Conservation (phyloP, 805 yeast species). For the Starmerella powellii region DNA sequence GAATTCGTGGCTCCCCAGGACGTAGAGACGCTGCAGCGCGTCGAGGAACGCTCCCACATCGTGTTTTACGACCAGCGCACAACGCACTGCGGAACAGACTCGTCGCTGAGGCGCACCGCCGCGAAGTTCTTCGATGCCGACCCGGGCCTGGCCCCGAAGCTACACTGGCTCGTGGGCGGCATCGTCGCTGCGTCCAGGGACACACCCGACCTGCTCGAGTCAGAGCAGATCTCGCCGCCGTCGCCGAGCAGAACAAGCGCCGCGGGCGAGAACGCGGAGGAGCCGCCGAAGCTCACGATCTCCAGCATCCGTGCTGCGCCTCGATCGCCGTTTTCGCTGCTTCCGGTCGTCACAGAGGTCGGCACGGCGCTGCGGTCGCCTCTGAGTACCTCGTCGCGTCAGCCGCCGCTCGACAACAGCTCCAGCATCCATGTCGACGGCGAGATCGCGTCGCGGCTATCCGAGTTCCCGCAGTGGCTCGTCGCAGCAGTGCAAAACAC, state of each 20-base stretch:
- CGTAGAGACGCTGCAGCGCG: slow-evolving; percentile 21
- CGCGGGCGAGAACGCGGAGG: not conserved
- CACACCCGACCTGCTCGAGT: slow-evolving; percentile 9
- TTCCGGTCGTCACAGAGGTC: slow-evolving; percentile 14
- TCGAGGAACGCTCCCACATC: slow-evolving; percentile 15
- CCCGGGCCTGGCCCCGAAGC: slow-evolving; percentile 1
- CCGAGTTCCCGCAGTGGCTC: slow-evolving; percentile 46
- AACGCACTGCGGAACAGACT: slow-evolving; percentile 4
- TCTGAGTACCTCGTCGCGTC: slow-evolving; percentile 8
- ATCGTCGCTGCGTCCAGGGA: slow-evolving; percentile 8
- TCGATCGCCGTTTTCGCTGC: slow-evolving; percentile 16
- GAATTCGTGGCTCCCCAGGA: slow-evolving; percentile 31
- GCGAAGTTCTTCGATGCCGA: slow-evolving; percentile 17
- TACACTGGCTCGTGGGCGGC: slow-evolving; percentile 21
- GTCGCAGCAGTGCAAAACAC: slow-evolving; percentile 29
- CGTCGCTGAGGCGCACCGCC: slow-evolving; percentile 18
- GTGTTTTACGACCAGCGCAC: slow-evolving; percentile 23
- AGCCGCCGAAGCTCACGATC: slow-evolving; percentile 11
- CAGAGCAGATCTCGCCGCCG: too few relatives aligned
- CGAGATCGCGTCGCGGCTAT: slow-evolving; percentile 8
- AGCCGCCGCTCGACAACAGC: slow-evolving; percentile 18
- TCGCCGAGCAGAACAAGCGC: too few relatives aligned
- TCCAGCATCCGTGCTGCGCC: slow-evolving; percentile 11
- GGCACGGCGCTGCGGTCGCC: slow-evolving; percentile 10
- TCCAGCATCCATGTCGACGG: slow-evolving; percentile 13